Percentiles rank a stretch among this genome's conserved stretches.
Evolutionary conservation across 179 eudicot genomes (phyloP).

Genomic region (Dionaea muscipula): DNA sequence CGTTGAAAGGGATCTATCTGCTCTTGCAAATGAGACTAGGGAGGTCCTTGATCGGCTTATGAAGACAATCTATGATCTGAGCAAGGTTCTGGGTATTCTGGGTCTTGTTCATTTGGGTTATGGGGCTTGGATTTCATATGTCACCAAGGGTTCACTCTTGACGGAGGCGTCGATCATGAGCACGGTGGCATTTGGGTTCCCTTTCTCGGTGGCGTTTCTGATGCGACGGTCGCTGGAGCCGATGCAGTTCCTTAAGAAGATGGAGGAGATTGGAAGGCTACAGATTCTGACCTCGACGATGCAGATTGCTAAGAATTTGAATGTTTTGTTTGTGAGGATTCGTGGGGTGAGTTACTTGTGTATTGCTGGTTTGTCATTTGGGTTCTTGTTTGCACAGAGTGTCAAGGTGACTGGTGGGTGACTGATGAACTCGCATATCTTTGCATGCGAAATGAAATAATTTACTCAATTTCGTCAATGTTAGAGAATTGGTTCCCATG

Average conservation of each 20-base stretch:
- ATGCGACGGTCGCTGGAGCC: constrained; percentile 49
- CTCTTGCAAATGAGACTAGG: constrained; percentile 57
- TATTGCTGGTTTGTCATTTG: constrained; percentile 23
- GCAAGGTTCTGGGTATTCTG: constrained; percentile 41
- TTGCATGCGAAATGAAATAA: too few species aligned
- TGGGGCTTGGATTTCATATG: constrained; percentile 52
- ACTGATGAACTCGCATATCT: too few species aligned
- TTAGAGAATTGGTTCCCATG: too few species aligned
- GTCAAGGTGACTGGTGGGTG: constrained; percentile 18
- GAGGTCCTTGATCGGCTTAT: constrained; percentile 42
- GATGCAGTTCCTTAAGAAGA: constrained; percentile 62
- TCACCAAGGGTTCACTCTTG: constrained; percentile 14
- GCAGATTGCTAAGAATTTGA: constrained; percentile 24
- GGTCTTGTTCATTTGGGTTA: constrained; percentile 44
- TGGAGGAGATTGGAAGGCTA: constrained; percentile 42
- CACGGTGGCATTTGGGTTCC: constrained; percentile 48
- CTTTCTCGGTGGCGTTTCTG: constrained; percentile 61
- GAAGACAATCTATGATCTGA: constrained; percentile 44
- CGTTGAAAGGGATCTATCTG: constrained; percentile 60
- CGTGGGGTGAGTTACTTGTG: constrained; percentile 13
- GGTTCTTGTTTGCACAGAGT: constrained; percentile 22
- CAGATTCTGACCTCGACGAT: constrained; percentile 19
- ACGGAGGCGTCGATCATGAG: constrained; percentile 32
- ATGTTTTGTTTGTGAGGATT: constrained; percentile 16
- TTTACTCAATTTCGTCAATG: too few species aligned